phyloP scores from a whole-genome alignment of 1,284 basidiomycete species.

The Rhodotorula sp. region DNA sequence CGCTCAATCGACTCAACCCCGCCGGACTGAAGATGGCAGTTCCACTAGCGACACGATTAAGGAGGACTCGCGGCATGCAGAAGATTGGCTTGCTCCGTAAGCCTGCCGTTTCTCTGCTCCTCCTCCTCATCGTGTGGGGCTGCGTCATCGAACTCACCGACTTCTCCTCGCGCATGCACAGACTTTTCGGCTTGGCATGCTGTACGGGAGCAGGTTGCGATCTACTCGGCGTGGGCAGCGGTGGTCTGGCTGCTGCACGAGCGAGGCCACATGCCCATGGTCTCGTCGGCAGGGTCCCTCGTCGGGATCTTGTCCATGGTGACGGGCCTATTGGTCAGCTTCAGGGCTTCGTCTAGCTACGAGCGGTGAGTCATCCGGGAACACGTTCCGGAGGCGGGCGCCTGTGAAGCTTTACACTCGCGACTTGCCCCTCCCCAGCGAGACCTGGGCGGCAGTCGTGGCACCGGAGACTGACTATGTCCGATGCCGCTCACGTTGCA shows the following conservation, averaged over 20 bases:
- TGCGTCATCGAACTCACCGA: neutral
- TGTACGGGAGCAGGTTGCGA: neutral
- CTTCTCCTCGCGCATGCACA: conserved; percentile 48
- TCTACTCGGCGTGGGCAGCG: conserved; percentile 23
- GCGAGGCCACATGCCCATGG: conserved; percentile 3
- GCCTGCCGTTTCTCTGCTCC: neutral
- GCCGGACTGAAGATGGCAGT: neutral
- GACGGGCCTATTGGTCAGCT: conserved; percentile 28
- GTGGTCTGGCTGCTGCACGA: conserved; percentile 16
- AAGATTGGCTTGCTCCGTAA: conserved; percentile 27
- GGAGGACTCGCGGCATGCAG: conserved; percentile 8
- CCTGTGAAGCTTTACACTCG: too few relatives aligned
- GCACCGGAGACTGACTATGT: neutral
- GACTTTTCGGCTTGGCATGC: conserved; percentile 29
- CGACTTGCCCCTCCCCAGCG: too few relatives aligned
- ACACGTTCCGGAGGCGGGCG: neutral
- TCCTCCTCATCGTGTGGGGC: neutral
- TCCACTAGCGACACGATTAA: conserved; percentile 4
- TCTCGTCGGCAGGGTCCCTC: conserved; percentile 5
- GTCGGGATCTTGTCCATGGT: conserved; percentile 21
- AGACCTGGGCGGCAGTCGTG: neutral
- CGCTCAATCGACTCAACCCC: neutral
- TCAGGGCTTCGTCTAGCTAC: conserved; percentile 21
- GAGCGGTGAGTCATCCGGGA: conserved; percentile 22
- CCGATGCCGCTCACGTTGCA: neutral